Evolutionary conservation across 495 filamentous ascomycete species (phyloP).

Genomic region (Lophium mytilinum): DNA sequence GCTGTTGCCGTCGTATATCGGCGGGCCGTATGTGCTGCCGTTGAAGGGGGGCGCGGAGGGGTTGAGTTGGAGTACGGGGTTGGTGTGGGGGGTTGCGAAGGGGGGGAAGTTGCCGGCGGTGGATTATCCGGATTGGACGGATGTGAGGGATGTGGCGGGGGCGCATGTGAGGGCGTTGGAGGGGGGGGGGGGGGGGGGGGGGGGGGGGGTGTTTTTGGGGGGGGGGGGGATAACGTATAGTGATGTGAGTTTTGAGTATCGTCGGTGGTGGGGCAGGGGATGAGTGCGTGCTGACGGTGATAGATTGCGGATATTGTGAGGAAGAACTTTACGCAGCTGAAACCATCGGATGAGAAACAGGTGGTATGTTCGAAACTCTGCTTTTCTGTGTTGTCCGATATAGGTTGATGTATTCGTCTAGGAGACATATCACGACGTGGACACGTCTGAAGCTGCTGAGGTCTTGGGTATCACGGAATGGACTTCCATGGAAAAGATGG

Average conservation of each 20-base stretch:
- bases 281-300: neutral
- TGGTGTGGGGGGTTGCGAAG: neutral
- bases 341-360: neutral
- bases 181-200: neutral
- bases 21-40: neutral
- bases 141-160: neutral
- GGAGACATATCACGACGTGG: neutral
- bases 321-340: neutral
- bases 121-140: neutral
- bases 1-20: neutral
- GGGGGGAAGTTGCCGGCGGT: neutral
- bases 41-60: neutral
- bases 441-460: neutral
- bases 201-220: neutral
- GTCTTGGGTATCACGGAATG: neutral
- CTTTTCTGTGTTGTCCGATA: too few species aligned
- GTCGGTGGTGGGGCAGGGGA: too few species aligned
- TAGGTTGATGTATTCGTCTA: neutral
- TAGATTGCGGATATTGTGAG: constrained; percentile 2
- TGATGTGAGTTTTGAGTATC: too few species aligned
- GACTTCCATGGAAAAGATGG: neutral
- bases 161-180: neutral
- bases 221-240: neutral
- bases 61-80: neutral
- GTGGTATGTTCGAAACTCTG: neutral